Base-by-base conservation (phyloP, 129 eudicot genomes). In the Chrysanthemum seticuspe region DNA sequence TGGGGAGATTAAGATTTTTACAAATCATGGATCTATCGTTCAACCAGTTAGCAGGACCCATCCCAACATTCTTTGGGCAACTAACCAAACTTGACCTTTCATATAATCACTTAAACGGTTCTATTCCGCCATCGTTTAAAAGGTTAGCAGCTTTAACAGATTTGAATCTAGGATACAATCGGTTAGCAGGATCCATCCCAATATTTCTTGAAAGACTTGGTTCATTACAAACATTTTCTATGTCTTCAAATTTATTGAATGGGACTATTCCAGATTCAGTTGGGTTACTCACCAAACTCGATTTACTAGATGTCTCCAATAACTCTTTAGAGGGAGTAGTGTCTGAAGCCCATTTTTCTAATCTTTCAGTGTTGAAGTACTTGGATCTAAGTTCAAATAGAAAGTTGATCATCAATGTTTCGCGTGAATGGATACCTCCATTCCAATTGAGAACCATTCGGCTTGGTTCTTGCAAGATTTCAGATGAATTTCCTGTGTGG, bases 291-390 rank as follows among this genome's bases (percentile, higher is more conserved):
- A 18, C 77, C 9, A n/a, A 64, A 10, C 77, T 78, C 5, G 12
- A 40, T 0, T 12, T 6, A 10, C 29, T 78, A 63, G 77, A 76
- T 65, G 47, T 76, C 11, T 63, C 70, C 10, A 49, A 45, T 9
- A 79, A 78, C 40, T 58, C 73, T 19, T 53, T 83, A 13, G 40
- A 47, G 34, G 86, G 83, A 5, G 40, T 67, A 10, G 29, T 83
- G 21, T 74, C 51, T 2, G 76, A 78, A 72, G 69, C 62, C 45
- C 71, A 62, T 8, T 82, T 79, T 48, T 65, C 57, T 5, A 58
- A 73, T 11, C 75, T 73, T 34, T 40, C 69, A 1, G n/a, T 44
- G 65, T n/a, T 52, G 16, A 52, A n/a, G 16, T 13, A 52, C 57
- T 52, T 52, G 16, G 57, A 52, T n/a, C 6, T 52, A 13, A 34